These are phyloP conservation scores for Cyclostephanos invisitatus DNA, from an alignment of 108 stramenopile species.

Conservation along the genomic window DNA sequence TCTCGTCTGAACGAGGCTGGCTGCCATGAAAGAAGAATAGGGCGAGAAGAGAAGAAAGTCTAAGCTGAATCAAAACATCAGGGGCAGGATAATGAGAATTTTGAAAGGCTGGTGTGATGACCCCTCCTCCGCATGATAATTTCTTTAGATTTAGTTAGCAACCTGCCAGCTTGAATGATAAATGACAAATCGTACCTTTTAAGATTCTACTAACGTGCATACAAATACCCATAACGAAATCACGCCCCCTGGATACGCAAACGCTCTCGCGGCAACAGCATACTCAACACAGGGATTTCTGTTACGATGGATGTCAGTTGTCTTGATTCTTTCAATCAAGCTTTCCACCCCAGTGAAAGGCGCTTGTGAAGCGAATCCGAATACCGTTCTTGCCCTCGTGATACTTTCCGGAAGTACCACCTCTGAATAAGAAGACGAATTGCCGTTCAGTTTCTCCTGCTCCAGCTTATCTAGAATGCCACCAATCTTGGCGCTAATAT, in stretches of 20 bases:
- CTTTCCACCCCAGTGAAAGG: constrained; percentile 28
- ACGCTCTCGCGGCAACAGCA: constrained; percentile 36
- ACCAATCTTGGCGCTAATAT: constrained; percentile 30
- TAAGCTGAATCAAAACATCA: too few relatives aligned
- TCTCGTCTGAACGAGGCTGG: too few relatives aligned
- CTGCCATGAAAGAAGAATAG: too few relatives aligned
- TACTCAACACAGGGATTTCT: constrained; percentile 46
- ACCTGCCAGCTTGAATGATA: background rate
- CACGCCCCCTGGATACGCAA: constrained; percentile 42
- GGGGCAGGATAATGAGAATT: too few relatives aligned
- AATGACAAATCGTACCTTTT: too few relatives aligned
- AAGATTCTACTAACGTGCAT: constrained; percentile 7
- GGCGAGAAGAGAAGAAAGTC: too few relatives aligned
- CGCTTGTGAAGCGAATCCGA: constrained; percentile 41
- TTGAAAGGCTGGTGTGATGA: too few relatives aligned
- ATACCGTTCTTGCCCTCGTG: constrained; percentile 22
- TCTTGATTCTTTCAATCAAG: constrained; percentile 27
- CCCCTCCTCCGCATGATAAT: too few relatives aligned
- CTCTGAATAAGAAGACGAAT: background rate
- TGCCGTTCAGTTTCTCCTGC: constrained; percentile 26
- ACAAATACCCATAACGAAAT: constrained; percentile 48
- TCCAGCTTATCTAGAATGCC: constrained; percentile 23
- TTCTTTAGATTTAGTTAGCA: too few relatives aligned
- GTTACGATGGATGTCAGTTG: constrained; percentile 44
- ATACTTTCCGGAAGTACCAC: constrained; percentile 19